Percentiles rank a stretch among this genome's conserved stretches.
These are phyloP conservation scores for Chalciporus piperatus DNA, from an alignment of 768 basidiomycete species.

Conservation along the genomic window DNA sequence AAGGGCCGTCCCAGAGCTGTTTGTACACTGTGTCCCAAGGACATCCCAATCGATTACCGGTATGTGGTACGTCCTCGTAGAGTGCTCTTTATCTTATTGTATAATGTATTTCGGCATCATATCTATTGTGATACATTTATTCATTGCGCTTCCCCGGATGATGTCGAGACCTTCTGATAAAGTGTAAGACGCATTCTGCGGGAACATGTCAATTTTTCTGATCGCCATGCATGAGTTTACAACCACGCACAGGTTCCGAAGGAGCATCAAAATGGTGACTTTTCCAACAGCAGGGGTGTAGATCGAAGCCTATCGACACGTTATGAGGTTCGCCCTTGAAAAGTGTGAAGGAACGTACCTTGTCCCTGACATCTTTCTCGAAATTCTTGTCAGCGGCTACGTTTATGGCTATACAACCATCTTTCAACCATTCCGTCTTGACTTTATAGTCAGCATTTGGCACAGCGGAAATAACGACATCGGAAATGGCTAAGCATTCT, in stretches of 20 bases:
- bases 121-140: too few species aligned
- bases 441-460: conserved; percentile 84
- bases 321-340: neutral
- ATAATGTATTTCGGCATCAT: too few species aligned
- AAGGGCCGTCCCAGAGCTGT: too few species aligned
- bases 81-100: too few species aligned
- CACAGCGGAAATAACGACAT: conserved; percentile 94
- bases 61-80: too few species aligned
- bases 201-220: neutral
- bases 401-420: conserved; percentile 91
- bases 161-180: conserved; percentile 18
- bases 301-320: conserved; percentile 66
- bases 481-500: conserved; percentile 80
- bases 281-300: conserved; percentile 98
- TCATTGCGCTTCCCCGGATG: neutral
- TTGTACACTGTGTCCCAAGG: too few species aligned
- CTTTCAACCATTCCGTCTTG: conserved; percentile 85
- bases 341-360: conserved; percentile 46
- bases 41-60: too few species aligned
- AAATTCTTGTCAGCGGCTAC: conserved; percentile 97
- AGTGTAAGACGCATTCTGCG: conserved; percentile 28
- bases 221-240: conserved; percentile 4
- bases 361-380: conserved; percentile 86
- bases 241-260: conserved; percentile 80
- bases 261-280: conserved; percentile 96